phyloP scores from a whole-genome alignment of 179 eudicot genomes.

The Drosera spatulata region DNA sequence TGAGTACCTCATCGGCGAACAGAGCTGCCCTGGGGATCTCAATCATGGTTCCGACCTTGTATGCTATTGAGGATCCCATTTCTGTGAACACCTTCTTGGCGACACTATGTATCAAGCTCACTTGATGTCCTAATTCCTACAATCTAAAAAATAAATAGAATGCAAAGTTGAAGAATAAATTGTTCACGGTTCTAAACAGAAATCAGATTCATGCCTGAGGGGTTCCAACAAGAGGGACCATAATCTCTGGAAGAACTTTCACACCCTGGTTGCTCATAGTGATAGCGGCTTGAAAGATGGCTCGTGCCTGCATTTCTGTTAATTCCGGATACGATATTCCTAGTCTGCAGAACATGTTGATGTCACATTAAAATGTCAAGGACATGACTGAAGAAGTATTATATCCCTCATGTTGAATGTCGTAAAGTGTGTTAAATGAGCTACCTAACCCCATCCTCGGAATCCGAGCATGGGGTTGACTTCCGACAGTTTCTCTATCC shows the following conservation, averaged over 20 bases:
- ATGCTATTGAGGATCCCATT: conserved; percentile 52
- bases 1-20: conserved; percentile 87
- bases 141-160: not conserved
- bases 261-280: conserved; percentile 72
- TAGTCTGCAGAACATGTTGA: conserved; percentile 30
- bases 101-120: conserved; percentile 44
- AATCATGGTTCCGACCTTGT: conserved; percentile 94
- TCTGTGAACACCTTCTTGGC: conserved; percentile 71
- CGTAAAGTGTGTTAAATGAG: not conserved
- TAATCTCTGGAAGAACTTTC: conserved; percentile 73
- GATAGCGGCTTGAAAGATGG: conserved; percentile 80
- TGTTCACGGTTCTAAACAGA: not conserved
- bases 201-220: conserved; percentile 51
- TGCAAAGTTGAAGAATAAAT: not conserved
- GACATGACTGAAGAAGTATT: no score
- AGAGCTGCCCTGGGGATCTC: conserved; percentile 96
- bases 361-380: no score
- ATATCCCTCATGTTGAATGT: no score
- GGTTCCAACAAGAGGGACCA: conserved; percentile 98
- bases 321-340: conserved; percentile 97
- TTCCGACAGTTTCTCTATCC: conserved; percentile 86
- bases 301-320: conserved; percentile 96
- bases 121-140: conserved; percentile 88
- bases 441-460: conserved; percentile 78
- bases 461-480: conserved; percentile 99